Conservation (phyloP, 805 yeast species). For the Metschnikowia amazonensis region DNA sequence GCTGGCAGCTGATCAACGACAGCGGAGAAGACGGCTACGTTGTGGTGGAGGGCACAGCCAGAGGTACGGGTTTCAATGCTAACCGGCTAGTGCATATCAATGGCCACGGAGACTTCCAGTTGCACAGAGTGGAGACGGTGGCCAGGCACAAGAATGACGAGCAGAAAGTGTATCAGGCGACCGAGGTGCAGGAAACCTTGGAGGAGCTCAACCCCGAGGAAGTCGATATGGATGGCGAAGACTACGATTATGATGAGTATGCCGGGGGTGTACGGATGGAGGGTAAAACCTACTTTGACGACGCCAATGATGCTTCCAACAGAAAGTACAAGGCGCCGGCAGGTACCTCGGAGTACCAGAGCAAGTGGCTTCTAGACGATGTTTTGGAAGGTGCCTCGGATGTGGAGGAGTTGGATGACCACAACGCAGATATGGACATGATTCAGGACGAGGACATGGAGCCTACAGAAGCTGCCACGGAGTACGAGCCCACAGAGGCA, state of each 20-base stretch:
- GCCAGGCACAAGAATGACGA: slow-evolving; percentile 22
- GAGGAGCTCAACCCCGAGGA: slow-evolving; percentile 60
- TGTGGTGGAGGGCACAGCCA: slow-evolving; percentile 73
- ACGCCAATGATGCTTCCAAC: slow-evolving; percentile 15
- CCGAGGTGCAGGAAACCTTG: slow-evolving; percentile 50
- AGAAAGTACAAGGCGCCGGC: slow-evolving; percentile 49
- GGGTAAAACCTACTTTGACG: slow-evolving; percentile 49
- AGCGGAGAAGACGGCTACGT: slow-evolving; percentile 36
- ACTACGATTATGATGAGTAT: slow-evolving; percentile 18
- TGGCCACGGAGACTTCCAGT: slow-evolving; percentile 83
- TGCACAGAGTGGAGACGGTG: slow-evolving; percentile 60
- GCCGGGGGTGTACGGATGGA: slow-evolving; percentile 52
- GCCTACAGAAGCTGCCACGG: slow-evolving; percentile 26
- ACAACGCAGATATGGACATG: slow-evolving; percentile 24
- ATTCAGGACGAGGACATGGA: slow-evolving; percentile 32
- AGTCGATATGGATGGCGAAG: slow-evolving; percentile 40
- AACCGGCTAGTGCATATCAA: slow-evolving; percentile 82
- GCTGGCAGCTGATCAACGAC: slow-evolving; percentile 28
- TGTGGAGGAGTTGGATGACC: slow-evolving; percentile 38
- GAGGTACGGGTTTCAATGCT: slow-evolving; percentile 81
- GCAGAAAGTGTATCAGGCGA: slow-evolving; percentile 23
- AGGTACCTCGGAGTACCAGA: slow-evolving; percentile 75
- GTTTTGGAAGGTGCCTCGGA: slow-evolving; percentile 41
- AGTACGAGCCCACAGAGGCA: slow-evolving; percentile 45
- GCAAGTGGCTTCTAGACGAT: slow-evolving; percentile 69